Percentiles rank a stretch among this genome's conserved stretches.
Conservation (phyloP, 2,329 filamentous ascomycete genomes). For the Tolypocladium sp. region DNA sequence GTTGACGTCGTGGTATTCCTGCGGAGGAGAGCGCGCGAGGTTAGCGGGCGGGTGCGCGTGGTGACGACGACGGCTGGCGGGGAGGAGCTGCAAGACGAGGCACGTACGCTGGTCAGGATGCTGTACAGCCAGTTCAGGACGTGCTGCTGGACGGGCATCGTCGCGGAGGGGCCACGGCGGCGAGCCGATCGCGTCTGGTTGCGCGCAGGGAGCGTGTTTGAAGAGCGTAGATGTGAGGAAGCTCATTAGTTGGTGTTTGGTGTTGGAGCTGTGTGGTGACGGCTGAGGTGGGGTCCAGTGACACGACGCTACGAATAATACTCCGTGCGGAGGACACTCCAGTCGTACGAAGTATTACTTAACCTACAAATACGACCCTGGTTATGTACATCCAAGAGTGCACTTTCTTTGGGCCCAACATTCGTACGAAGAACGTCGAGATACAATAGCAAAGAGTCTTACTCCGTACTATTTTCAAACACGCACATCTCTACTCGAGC, state of each 20-base stretch:
- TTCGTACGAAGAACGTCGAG: no score
- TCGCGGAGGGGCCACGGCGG: conserved; percentile 9
- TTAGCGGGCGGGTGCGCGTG: neutral
- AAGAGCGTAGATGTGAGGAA: neutral
- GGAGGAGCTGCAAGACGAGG: neutral
- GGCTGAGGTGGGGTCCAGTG: neutral
- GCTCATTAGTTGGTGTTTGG: neutral
- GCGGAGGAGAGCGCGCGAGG: conserved; percentile 3
- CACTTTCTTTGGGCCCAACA: no score
- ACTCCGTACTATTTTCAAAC: no score
- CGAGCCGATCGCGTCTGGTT: neutral
- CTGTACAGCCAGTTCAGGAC: conserved; percentile 94
- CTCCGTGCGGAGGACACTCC: no score
- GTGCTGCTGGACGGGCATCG: conserved; percentile 72
- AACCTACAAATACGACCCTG: no score
- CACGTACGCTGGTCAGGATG: conserved; percentile 65
- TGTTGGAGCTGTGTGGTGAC: neutral
- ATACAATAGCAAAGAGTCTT: no score
- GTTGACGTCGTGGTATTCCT: conserved; percentile 93
- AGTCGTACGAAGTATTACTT: no score
- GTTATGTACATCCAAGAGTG: no score
- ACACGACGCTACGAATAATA: neutral
- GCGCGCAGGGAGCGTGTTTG: neutral
- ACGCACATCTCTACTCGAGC: no score
- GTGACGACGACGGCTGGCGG: neutral